A percentile compares a stretch with the other conserved stretches of the same genome.
Conservation (phyloP, 257 asterid species). For the Nicotiana paniculata region DNA sequence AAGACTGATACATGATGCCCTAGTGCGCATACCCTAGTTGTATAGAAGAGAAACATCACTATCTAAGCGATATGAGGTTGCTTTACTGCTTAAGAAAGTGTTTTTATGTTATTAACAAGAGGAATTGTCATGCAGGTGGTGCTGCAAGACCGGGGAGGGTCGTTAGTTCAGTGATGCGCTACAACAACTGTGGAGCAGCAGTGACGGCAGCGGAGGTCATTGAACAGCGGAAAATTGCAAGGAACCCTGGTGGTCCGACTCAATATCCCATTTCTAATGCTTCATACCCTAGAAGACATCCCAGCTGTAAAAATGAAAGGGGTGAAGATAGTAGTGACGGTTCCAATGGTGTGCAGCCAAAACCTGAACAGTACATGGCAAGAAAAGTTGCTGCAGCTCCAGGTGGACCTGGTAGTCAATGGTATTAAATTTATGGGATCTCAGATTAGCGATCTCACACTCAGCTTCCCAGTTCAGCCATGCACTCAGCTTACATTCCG, state of each 20-base stretch:
- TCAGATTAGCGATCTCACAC: background rate
- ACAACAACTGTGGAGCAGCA: slow-evolving; percentile 51
- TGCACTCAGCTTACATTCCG: background rate
- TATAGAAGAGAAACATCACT: background rate
- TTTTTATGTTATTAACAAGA: slow-evolving; percentile 4
- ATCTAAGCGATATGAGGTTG: background rate
- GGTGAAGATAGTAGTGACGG: slow-evolving; percentile 34
- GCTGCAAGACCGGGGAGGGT: slow-evolving; percentile 80
- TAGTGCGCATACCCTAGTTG: background rate
- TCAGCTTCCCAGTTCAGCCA: background rate
- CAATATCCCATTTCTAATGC: slow-evolving; percentile 55
- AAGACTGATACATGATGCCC: background rate
- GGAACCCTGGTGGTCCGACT: slow-evolving; percentile 52
- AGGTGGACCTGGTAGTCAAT: slow-evolving; percentile 35
- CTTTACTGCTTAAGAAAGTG: background rate
- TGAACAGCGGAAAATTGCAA: slow-evolving; percentile 51
- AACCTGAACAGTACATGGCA: slow-evolving; percentile 42
- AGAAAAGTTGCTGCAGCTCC: slow-evolving; percentile 46
- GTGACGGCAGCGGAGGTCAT: slow-evolving; percentile 42
- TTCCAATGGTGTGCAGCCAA: slow-evolving; percentile 27
- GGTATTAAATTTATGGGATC: slow-evolving; percentile 26
- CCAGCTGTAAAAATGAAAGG: slow-evolving; percentile 34
- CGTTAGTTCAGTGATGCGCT: slow-evolving; percentile 51
- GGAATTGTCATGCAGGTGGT: slow-evolving; percentile 41
- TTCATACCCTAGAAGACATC: slow-evolving; percentile 39